Evolutionary conservation across 257 asterid genomes (phyloP).

Genomic region (Solanum tarijense): DNA sequence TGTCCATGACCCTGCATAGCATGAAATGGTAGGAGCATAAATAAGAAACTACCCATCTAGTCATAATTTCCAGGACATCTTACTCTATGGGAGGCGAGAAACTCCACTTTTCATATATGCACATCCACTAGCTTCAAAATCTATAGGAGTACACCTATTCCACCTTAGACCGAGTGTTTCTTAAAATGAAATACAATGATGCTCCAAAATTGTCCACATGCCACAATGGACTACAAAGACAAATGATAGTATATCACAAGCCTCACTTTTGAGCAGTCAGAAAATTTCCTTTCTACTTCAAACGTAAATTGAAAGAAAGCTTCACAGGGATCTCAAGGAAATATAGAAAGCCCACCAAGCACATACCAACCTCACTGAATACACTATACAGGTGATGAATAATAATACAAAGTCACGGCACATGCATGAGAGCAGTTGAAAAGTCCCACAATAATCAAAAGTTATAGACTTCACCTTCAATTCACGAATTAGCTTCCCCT

Average conservation of each 20-base stretch:
- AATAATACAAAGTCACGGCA: neutral
- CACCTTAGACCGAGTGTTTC: neutral
- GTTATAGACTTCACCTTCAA: conserved; percentile 46
- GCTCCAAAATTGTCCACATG: neutral
- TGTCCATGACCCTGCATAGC: conserved; percentile 84
- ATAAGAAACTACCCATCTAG: neutral
- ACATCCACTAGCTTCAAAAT: neutral
- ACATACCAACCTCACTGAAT: neutral
- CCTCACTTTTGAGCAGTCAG: neutral
- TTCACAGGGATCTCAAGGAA: neutral
- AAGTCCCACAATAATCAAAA: neutral
- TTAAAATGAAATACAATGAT: neutral
- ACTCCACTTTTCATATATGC: neutral
- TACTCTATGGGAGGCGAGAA: neutral
- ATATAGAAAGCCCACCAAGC: neutral
- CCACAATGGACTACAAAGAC: neutral
- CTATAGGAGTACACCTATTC: neutral
- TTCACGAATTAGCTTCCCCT: conserved; percentile 85
- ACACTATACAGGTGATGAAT: neutral
- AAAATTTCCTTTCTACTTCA: neutral
- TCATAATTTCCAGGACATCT: neutral
- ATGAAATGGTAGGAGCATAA: neutral
- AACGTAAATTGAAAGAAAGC: neutral
- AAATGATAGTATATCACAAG: neutral
- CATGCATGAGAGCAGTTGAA: neutral